Percentiles rank a stretch among this genome's conserved stretches.
Evolutionary conservation across 805 yeast species (phyloP).

Genomic region (Kodamaea restingae): DNA sequence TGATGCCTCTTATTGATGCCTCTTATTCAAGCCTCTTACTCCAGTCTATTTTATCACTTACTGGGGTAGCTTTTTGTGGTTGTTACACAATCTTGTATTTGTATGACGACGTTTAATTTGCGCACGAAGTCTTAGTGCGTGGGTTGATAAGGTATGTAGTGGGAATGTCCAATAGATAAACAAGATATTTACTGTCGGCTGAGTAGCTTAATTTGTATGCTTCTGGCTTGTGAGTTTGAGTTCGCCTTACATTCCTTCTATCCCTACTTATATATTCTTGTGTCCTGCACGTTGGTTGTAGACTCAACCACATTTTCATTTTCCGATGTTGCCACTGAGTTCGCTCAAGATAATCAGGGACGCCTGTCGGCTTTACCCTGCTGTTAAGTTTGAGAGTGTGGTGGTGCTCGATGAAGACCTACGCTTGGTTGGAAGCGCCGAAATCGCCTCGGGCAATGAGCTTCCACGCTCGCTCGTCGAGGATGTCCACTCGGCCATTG

Average conservation of each 20-base stretch:
- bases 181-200: too few species aligned
- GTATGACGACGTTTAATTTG: too few species aligned
- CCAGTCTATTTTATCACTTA: too few species aligned
- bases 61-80: too few species aligned
- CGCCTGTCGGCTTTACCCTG: slow-evolving; percentile 3
- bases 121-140: too few species aligned
- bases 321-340: slow-evolving; percentile 3
- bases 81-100: too few species aligned
- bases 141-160: too few species aligned
- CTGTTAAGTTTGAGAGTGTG: slow-evolving; percentile 4
- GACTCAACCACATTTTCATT: slow-evolving; percentile 1
- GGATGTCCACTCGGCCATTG: background rate
- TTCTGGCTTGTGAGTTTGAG: too few species aligned
- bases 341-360: slow-evolving; percentile 3
- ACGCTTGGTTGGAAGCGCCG: background rate
- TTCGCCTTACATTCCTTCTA: background rate
- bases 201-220: too few species aligned
- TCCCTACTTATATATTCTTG: background rate
- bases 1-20: too few species aligned
- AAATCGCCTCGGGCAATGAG: background rate
- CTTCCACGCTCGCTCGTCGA: slow-evolving; percentile 1
- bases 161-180: too few species aligned
- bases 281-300: slow-evolving; percentile 2
- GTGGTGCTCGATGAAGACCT: background rate
- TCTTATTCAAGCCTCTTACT: too few species aligned